Evolutionary conservation across 306 rosid species (phyloP), one percentile per base, ranked within the genome.

Genomic region (Calophaca sinica): DNA sequence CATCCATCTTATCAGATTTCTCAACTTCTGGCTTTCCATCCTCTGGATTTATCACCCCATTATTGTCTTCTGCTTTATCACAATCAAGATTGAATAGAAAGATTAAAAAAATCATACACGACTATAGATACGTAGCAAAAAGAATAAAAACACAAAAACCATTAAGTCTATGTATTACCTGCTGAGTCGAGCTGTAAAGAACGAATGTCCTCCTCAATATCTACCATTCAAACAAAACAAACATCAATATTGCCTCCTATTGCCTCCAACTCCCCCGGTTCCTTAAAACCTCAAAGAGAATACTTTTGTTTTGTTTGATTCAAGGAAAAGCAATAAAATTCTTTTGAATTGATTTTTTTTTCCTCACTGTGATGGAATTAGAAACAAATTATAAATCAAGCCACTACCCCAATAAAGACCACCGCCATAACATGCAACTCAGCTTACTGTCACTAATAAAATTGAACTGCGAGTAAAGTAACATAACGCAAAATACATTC

Each of bases 191-290:
- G 96, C 87, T 93, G 94, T 68, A 93, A 83, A 46, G 93, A 83
- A 53, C 96, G 94, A 83, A 93, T 90, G 50, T 93, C 96, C 84
- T 88, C 96, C 79, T 87, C 96, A n/a, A 93, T 86, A 86, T 90
- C 98, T 89, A 83, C 4, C 77, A 86, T 81, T 63, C 54, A 69
- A 80, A 81, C 54, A 31, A 79, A 83, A 52, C 35, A 53, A 57
- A 62, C 54, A n/a, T n/a, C n/a, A n/a, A n/a, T n/a, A 79, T 44
- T 44, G 12, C 32, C 62, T 44, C 76, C 69, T n/a, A 79, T 44
- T 44, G 12, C 32, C 62, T 44, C 76, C 69, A 50, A 79, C 52
- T 68, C 57, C 65, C 44, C 38, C 38, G 41, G 28, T 36, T 59
- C 76, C n/a, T 65, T 78, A 35, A 9, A 84, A 75, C 64, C 79